Base-by-base conservation (phyloP, 1,284 basidiomycete species). In the Heterobasidion parviporum region DNA sequence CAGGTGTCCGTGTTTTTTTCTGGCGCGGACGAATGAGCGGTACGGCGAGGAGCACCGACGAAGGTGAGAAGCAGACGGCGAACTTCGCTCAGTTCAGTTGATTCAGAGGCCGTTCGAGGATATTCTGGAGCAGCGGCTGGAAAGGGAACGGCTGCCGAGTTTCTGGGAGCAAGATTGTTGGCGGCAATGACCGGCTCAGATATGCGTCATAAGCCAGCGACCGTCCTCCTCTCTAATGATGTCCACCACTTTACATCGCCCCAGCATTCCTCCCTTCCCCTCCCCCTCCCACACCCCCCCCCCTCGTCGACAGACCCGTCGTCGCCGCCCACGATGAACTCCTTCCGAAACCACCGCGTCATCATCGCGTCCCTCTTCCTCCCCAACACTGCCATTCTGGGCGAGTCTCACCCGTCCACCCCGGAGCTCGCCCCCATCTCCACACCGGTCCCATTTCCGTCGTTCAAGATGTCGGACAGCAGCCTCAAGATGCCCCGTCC, bases 361-460 rank as follows among this genome's bases (percentile, higher is more conserved):
- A 74, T 91, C 66, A 84, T 91, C 67, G 88, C 88, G 12, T 85
- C 86, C 18, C 81, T 91, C 55, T 90, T 90, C 64, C 80, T 91
- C 50, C 89, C 88, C 38, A 80, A 78, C 57, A 88, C 87, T 38
- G 79, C 80, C 50, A 77, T 82, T 50, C 71, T 83, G 44, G 81
- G 79, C 65, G 78, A 85, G 55, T 81, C 80, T 1, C 67, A 66
- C 10, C 78, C 77, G 0, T 65, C 77, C 1, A 81, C 80, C 0
- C 78, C 79, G 20, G 72, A 71, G 26, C 61, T 64, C 45, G 61
- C 55, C 16, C 55, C 57, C 1, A 41, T 41, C 20, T 54, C 47
- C 54, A 50, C n/a, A 15, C 32, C 34, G 44, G 38, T 56, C 26
- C 50, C 46, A 2, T 52, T 57, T 8, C 56, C 60, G 1, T 33